These are phyloP conservation scores for Pseudoperonospora humuli DNA, from an alignment of 352 stramenopile species.

Conservation along the genomic window DNA sequence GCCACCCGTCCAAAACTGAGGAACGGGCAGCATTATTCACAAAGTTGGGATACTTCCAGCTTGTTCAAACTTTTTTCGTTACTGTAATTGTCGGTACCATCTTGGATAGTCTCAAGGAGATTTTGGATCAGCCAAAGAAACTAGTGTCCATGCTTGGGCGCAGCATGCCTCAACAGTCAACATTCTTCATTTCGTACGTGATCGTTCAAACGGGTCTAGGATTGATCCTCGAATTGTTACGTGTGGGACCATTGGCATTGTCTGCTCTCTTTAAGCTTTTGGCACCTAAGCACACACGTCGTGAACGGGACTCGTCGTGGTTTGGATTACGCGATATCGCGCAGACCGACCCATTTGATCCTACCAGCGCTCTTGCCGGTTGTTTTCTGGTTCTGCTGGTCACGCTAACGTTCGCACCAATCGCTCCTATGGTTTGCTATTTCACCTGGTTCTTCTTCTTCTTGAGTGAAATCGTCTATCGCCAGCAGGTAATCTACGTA, in stretches of 20 bases:
- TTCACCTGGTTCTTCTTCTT: conserved; percentile 72
- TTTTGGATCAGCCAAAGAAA: conserved; percentile 61
- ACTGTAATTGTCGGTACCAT: conserved; percentile 70
- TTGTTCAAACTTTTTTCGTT: conserved; percentile 81
- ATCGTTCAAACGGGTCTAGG: conserved; percentile 60
- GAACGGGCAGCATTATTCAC: conserved; percentile 58
- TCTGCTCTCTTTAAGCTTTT: conserved; percentile 42
- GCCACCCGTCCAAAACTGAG: conserved; percentile 59
- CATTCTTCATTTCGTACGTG: conserved; percentile 80
- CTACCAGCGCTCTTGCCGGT: conserved; percentile 49
- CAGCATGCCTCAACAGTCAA: conserved; percentile 77
- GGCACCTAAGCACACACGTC: conserved; percentile 51
- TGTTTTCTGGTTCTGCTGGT: conserved; percentile 64
- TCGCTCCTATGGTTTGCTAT: conserved; percentile 70
- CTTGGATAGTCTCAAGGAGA: conserved; percentile 61
- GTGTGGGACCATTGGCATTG: conserved; percentile 42
- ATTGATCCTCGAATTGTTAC: conserved; percentile 53
- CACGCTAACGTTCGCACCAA: conserved; percentile 70
- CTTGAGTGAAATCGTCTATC: conserved; percentile 58
- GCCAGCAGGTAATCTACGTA: conserved; percentile 61
- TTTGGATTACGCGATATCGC: conserved; percentile 43
- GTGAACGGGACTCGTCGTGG: conserved; percentile 48
- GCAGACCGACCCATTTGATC: conserved; percentile 51
- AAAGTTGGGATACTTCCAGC: conserved; percentile 76
- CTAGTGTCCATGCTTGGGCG: conserved; percentile 62